Conservation (phyloP, 2,329 filamentous ascomycete genomes). For the Fusarium buxicola region DNA sequence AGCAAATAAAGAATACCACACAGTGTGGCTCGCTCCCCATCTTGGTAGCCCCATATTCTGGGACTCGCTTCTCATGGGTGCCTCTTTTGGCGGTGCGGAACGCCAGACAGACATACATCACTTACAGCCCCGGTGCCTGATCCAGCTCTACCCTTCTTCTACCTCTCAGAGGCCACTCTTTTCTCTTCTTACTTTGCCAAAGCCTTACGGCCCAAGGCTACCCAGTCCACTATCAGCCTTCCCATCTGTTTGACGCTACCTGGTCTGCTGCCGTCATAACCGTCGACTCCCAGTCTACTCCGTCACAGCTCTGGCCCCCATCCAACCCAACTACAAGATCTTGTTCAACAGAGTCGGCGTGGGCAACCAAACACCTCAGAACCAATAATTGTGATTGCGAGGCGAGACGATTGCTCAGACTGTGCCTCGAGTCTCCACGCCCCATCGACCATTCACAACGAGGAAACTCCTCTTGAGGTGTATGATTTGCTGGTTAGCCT, state of each 20-base stretch:
- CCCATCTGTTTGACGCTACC: constrained; percentile 18
- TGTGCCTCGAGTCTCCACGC: constrained; percentile 39
- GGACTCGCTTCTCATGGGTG: constrained; percentile 40
- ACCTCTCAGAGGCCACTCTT: constrained; percentile 33
- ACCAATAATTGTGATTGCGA: constrained; percentile 40
- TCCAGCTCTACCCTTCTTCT: constrained; percentile 34
- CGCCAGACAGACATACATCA: constrained; percentile 44
- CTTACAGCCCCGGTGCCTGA: constrained; percentile 32
- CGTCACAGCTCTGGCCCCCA: constrained; percentile 23
- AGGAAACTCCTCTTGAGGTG: constrained; percentile 29
- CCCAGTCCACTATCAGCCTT: constrained; percentile 24
- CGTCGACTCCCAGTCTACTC: constrained; percentile 19
- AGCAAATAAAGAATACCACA: constrained; percentile 43
- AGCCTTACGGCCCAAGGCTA: constrained; percentile 32
- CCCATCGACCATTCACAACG: constrained; percentile 42
- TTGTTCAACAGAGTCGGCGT: constrained; percentile 27
- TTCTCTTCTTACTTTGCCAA: constrained; percentile 27
- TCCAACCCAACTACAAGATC: constrained; percentile 22
- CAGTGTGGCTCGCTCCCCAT: constrained; percentile 43
- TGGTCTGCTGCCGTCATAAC: constrained; percentile 24
- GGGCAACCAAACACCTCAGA: constrained; percentile 29
- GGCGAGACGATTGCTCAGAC: constrained; percentile 39
- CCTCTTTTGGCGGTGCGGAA: constrained; percentile 35
- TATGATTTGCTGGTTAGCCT: constrained; percentile 44
- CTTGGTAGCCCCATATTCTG: constrained; percentile 34